Percentiles rank a stretch among this genome's conserved stretches.
Conservation (phyloP, 2,329 filamentous ascomycete genomes). For the Aspergillus piperis region DNA sequence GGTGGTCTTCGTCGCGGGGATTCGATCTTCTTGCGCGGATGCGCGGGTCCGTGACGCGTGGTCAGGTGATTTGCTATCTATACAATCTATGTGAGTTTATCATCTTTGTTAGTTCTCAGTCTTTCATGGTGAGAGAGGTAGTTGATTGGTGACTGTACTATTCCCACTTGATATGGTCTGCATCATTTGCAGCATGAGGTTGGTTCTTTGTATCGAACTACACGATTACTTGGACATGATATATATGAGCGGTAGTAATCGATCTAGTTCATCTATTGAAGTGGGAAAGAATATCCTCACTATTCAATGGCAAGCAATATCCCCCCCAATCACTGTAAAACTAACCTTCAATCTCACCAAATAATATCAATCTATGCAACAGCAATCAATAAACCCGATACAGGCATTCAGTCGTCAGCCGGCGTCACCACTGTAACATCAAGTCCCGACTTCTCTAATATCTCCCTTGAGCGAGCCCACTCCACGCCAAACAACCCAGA, state of each 20-base stretch:
- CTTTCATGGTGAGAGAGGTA: too few relatives aligned
- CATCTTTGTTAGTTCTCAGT: neutral
- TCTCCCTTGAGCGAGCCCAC: constrained; percentile 52
- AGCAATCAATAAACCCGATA: neutral
- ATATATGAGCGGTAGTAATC: too few relatives aligned
- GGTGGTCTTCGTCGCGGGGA: neutral
- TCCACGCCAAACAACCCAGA: constrained; percentile 58
- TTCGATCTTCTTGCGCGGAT: constrained; percentile 2
- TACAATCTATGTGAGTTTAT: neutral
- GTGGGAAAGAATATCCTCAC: too few relatives aligned
- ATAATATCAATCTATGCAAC: neutral
- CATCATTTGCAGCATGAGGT: too few relatives aligned
- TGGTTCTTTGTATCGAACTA: too few relatives aligned
- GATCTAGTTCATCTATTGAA: too few relatives aligned
- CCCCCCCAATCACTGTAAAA: too few relatives aligned
- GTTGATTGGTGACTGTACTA: too few relatives aligned
- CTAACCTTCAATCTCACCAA: too few relatives aligned
- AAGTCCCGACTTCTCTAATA: constrained; percentile 45
- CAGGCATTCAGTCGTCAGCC: constrained; percentile 13
- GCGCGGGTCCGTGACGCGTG: constrained; percentile 19
- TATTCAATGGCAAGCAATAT: too few relatives aligned
- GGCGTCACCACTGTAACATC: constrained; percentile 39
- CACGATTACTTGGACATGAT: too few relatives aligned
- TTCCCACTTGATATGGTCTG: too few relatives aligned
- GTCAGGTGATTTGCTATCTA: constrained; percentile 18